Conservation (phyloP, 768 basidiomycete genomes). For the Lentinula lateritia region DNA sequence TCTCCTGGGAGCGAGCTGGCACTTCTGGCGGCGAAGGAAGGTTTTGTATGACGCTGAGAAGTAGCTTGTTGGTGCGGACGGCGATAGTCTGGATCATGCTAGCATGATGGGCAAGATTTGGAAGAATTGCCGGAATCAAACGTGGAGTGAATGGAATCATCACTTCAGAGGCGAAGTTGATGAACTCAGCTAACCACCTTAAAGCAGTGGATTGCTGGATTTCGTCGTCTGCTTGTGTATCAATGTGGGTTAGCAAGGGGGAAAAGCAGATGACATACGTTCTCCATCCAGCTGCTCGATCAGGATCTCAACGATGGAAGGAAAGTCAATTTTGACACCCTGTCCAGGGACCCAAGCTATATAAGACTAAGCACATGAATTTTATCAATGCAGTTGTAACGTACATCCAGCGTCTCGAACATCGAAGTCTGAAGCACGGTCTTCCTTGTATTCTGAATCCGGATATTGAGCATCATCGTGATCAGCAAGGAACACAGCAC, state of each 20-base stretch:
- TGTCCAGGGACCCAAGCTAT: constrained; percentile 90
- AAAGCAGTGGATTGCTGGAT: constrained; percentile 94
- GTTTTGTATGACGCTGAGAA: constrained; percentile 80
- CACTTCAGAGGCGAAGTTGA: constrained; percentile 82
- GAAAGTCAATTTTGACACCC: constrained; percentile 87
- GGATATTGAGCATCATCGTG: constrained; percentile 36
- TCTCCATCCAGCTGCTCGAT: constrained; percentile 80
- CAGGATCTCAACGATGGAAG: constrained; percentile 89
- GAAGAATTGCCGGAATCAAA: constrained; percentile 87
- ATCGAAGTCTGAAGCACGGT: constrained; percentile 42
- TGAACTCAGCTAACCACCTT: constrained; percentile 87
- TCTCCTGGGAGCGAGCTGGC: constrained; percentile 22
- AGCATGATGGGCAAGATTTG: constrained; percentile 90
- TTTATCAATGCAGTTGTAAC: constrained; percentile 8
- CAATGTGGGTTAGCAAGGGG: constrained; percentile 5
- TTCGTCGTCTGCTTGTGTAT: constrained; percentile 65
- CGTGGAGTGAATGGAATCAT: constrained; percentile 94
- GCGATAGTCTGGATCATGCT: constrained; percentile 86
- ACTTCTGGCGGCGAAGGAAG: constrained; percentile 60
- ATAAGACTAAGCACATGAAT: not conserved
- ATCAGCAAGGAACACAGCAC: constrained; percentile 50
- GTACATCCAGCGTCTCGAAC: constrained; percentile 62
- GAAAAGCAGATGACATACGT: constrained; percentile 45
- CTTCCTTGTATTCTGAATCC: constrained; percentile 41
- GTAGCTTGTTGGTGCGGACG: constrained; percentile 76